These are phyloP conservation scores for Moesziomyces antarcticus DNA, from an alignment of 1,284 basidiomycete species.

Conservation along the genomic window DNA sequence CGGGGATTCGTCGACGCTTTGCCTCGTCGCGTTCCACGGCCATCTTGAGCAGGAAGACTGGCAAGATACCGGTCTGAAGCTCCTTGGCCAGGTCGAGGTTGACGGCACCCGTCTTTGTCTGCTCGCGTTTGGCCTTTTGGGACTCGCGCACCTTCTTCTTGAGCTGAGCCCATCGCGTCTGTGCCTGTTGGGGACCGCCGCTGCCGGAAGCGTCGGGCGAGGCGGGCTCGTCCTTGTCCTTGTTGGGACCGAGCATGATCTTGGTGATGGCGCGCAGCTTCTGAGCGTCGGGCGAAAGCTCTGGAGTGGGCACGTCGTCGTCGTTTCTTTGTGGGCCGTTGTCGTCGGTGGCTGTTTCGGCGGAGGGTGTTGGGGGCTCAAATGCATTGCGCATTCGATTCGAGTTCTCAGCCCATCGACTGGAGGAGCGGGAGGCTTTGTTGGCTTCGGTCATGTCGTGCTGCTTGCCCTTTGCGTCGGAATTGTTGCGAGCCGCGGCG, in stretches of 20 bases:
- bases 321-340: slow-evolving; percentile 6
- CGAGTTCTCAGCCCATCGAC: slow-evolving; percentile 42
- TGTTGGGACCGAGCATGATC: slow-evolving; percentile 45
- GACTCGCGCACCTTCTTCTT: slow-evolving; percentile 53
- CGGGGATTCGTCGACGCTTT: slow-evolving; percentile 82
- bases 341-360: slow-evolving; percentile 5
- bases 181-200: slow-evolving; percentile 15
- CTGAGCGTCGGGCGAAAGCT: slow-evolving; percentile 35
- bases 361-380: slow-evolving; percentile 36
- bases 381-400: slow-evolving; percentile 48
- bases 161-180: slow-evolving; percentile 51
- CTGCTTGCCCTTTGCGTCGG: slow-evolving; percentile 17
- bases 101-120: slow-evolving; percentile 43
- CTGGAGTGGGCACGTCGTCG: slow-evolving; percentile 30
- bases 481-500: slow-evolving; percentile 2
- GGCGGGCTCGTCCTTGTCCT: slow-evolving; percentile 9
- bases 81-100: slow-evolving; percentile 44
- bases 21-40: slow-evolving; percentile 94
- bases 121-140: slow-evolving; percentile 38
- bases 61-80: slow-evolving; percentile 48
- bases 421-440: slow-evolving; percentile 15
- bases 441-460: slow-evolving; percentile 1
- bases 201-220: slow-evolving; percentile 18
- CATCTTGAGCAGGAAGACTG: slow-evolving; percentile 74
- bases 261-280: slow-evolving; percentile 52